Percentiles rank a stretch among this genome's conserved stretches.
Conservation (phyloP, 1,139 yeast genomes). For the Taphrina flavorubra region DNA sequence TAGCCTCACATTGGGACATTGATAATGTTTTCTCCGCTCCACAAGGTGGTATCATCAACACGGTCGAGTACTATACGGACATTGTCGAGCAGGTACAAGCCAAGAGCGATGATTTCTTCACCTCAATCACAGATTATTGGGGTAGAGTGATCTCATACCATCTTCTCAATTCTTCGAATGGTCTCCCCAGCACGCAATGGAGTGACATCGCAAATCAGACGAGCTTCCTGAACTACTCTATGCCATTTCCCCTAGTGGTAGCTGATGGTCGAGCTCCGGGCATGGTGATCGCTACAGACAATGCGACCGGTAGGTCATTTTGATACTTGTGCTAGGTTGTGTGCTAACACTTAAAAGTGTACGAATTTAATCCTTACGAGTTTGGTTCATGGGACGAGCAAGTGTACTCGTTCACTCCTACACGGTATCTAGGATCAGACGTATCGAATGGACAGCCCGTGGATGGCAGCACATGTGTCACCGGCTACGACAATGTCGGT, state of each 20-base stretch:
- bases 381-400: conserved; percentile 87
- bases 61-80: conserved; percentile 60
- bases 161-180: conserved; percentile 61
- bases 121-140: conserved; percentile 78
- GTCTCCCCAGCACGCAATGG: conserved; percentile 70
- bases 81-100: conserved; percentile 62
- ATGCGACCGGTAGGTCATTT: conserved; percentile 55
- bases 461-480: conserved; percentile 55
- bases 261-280: conserved; percentile 78
- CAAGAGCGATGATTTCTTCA: conserved; percentile 73
- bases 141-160: conserved; percentile 81
- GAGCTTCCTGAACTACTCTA: conserved; percentile 61
- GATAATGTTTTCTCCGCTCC: conserved; percentile 58
- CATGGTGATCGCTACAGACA: conserved; percentile 47
- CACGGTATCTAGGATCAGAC: conserved; percentile 75
- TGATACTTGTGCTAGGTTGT: not conserved
- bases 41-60: conserved; percentile 54
- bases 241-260: conserved; percentile 85
- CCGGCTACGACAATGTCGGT: conserved; percentile 73
- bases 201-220: conserved; percentile 63
- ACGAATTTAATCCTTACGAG: conserved; percentile 82
- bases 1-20: conserved; percentile 46
- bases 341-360: conserved; percentile 63
- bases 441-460: conserved; percentile 60
- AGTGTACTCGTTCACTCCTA: conserved; percentile 67